Conservation (phyloP, 164 flowering plant species). For the Piper betle region DNA sequence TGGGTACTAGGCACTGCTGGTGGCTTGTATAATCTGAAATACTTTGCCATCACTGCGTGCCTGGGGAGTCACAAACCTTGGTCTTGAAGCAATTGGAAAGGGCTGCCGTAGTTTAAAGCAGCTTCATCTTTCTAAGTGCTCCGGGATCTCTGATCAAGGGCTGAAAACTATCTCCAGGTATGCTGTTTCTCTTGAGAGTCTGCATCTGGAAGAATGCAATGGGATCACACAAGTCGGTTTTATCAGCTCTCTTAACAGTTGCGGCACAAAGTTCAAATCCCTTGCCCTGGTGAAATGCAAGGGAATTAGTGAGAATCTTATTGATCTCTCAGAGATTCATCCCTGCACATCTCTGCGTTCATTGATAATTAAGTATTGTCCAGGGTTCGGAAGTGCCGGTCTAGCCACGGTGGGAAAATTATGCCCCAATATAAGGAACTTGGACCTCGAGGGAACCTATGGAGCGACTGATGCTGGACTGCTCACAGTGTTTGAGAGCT, state of each 20-base stretch:
- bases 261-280: slow-evolving; percentile 41
- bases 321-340: slow-evolving; percentile 16
- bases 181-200: slow-evolving; percentile 46
- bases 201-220: slow-evolving; percentile 71
- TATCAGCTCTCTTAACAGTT: slow-evolving; percentile 32
- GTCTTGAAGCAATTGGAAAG: slow-evolving; percentile 56
- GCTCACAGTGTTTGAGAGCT: slow-evolving; percentile 30
- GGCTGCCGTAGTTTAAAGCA: slow-evolving; percentile 62
- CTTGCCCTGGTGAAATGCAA: slow-evolving; percentile 47
- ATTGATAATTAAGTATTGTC: slow-evolving; percentile 44
- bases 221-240: slow-evolving; percentile 52
- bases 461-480: slow-evolving; percentile 59
- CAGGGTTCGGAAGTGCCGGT: slow-evolving; percentile 49
- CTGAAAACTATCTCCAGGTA: slow-evolving; percentile 39
- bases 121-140: slow-evolving; percentile 37
- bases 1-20: slow-evolving; percentile 71
- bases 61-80: slow-evolving; percentile 48
- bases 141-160: slow-evolving; percentile 50
- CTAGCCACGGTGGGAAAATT: slow-evolving; percentile 42
- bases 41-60: slow-evolving; percentile 45
- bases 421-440: slow-evolving; percentile 46
- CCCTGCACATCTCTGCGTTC: slow-evolving; percentile 43
- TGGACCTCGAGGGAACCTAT: slow-evolving; percentile 46
- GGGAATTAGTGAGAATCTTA: slow-evolving; percentile 36
- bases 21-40: slow-evolving; percentile 51